Conservation (phyloP, 495 filamentous ascomycete genomes). For the Lasiosphaeria miniovina region DNA sequence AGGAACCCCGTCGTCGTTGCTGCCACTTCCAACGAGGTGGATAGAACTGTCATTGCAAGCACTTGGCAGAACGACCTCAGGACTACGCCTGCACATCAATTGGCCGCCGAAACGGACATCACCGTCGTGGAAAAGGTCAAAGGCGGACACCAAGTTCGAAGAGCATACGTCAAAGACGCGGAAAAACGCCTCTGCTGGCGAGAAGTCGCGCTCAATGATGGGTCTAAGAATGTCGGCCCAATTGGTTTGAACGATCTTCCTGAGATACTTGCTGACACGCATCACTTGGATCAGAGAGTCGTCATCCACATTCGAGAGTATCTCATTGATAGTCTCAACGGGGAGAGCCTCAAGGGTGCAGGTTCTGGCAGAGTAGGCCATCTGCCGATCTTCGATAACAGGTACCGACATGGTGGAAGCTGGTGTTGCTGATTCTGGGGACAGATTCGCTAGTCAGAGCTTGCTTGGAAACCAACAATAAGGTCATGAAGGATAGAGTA, state of each 20-base stretch:
- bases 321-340: slow-evolving; percentile 32
- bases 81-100: background rate
- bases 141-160: background rate
- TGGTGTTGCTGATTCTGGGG: too few relatives aligned
- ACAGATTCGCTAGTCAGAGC: too few relatives aligned
- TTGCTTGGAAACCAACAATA: too few relatives aligned
- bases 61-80: background rate
- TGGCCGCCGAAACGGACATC: background rate
- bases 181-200: slow-evolving; percentile 55
- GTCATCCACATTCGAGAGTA: slow-evolving; percentile 32
- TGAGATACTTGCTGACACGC: slow-evolving; percentile 19
- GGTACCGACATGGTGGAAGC: too few relatives aligned
- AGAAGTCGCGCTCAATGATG: slow-evolving; percentile 50
- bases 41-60: background rate
- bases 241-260: slow-evolving; percentile 20
- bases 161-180: slow-evolving; percentile 8
- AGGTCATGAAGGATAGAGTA: too few relatives aligned
- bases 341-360: slow-evolving; percentile 18
- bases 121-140: background rate
- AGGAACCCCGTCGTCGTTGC: background rate
- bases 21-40: background rate
- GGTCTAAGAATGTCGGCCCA: slow-evolving; percentile 23
- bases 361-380: background rate
- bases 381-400: too few relatives aligned
- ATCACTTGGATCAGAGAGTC: slow-evolving; percentile 23